Conservation (phyloP, 2,329 filamentous ascomycete species). For the Aspergillus fischeri region DNA sequence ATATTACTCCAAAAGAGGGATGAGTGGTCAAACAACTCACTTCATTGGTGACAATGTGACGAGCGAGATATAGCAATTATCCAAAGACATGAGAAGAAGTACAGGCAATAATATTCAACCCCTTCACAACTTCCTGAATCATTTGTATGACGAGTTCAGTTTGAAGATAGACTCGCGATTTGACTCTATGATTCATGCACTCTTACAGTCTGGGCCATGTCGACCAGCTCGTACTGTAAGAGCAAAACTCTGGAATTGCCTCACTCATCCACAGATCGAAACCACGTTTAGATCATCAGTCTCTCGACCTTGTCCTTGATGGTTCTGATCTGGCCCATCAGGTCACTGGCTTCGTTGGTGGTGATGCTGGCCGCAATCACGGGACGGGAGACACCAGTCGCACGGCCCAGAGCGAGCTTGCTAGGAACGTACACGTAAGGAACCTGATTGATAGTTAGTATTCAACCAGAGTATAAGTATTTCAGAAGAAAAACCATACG, state of each 20-base stretch:
- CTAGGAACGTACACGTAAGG: constrained; percentile 68
- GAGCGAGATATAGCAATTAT: neutral
- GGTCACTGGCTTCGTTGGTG: constrained; percentile 83
- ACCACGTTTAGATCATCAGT: constrained; percentile 71
- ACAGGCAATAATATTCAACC: neutral
- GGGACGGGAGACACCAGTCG: constrained; percentile 80
- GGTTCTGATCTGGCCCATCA: constrained; percentile 79
- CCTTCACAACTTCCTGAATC: neutral
- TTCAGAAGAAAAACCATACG: constrained; percentile 30
- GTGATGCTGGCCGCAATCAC: constrained; percentile 89
- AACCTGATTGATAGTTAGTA: constrained; percentile 21
- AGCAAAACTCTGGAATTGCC: neutral
- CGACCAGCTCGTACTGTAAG: neutral
- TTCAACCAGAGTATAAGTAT: neutral
- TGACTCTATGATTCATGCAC: neutral
- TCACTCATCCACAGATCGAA: neutral
- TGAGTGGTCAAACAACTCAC: neutral
- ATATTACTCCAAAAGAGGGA: neutral
- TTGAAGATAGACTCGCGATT: neutral
- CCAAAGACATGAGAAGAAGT: neutral
- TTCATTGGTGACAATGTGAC: neutral
- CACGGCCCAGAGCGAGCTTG: constrained; percentile 82
- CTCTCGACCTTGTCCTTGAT: constrained; percentile 96
- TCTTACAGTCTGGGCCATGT: neutral
- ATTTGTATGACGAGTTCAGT: neutral